Evolutionary conservation across 495 filamentous ascomycete genomes (phyloP).

Genomic region (Penicillium tannophilum): DNA sequence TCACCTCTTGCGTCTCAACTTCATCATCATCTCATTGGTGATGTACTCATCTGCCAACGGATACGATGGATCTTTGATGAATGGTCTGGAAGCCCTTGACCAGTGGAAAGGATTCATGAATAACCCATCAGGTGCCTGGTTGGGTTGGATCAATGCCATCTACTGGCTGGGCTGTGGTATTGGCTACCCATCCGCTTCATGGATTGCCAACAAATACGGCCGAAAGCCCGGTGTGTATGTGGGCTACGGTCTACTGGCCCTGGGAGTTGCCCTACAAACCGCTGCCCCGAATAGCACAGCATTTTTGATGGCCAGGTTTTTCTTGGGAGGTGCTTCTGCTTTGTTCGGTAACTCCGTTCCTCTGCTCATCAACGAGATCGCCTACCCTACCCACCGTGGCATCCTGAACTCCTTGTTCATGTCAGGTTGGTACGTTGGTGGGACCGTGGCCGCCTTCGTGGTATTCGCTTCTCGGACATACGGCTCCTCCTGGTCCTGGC

Average conservation of each 20-base stretch:
- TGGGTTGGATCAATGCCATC: slow-evolving; percentile 60
- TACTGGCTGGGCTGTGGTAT: slow-evolving; percentile 64
- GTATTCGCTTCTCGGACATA: slow-evolving; percentile 32
- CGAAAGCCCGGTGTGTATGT: slow-evolving; percentile 59
- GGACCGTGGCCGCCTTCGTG: slow-evolving; percentile 39
- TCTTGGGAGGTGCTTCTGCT: slow-evolving; percentile 62
- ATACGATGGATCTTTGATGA: slow-evolving; percentile 36
- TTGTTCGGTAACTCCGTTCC: slow-evolving; percentile 60
- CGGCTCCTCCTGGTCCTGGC: slow-evolving; percentile 48
- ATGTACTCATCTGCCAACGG: slow-evolving; percentile 28
- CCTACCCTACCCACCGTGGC: slow-evolving; percentile 63
- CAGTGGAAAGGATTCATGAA: slow-evolving; percentile 41
- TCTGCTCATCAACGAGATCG: slow-evolving; percentile 63
- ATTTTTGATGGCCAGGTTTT: slow-evolving; percentile 62
- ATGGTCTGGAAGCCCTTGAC: slow-evolving; percentile 38
- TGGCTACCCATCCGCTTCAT: slow-evolving; percentile 60
- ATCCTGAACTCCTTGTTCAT: slow-evolving; percentile 65
- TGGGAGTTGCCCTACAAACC: slow-evolving; percentile 59
- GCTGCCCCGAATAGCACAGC: slow-evolving; percentile 41
- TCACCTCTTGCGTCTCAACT: slow-evolving; percentile 27
- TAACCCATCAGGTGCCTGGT: slow-evolving; percentile 52
- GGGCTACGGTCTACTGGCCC: slow-evolving; percentile 60
- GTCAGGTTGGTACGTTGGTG: slow-evolving; percentile 63
- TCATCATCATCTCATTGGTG: slow-evolving; percentile 22
- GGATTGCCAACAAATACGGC: slow-evolving; percentile 59